These are phyloP conservation scores for Penicillium salamii DNA, from an alignment of 495 filamentous ascomycete species.

Conservation along the genomic window DNA sequence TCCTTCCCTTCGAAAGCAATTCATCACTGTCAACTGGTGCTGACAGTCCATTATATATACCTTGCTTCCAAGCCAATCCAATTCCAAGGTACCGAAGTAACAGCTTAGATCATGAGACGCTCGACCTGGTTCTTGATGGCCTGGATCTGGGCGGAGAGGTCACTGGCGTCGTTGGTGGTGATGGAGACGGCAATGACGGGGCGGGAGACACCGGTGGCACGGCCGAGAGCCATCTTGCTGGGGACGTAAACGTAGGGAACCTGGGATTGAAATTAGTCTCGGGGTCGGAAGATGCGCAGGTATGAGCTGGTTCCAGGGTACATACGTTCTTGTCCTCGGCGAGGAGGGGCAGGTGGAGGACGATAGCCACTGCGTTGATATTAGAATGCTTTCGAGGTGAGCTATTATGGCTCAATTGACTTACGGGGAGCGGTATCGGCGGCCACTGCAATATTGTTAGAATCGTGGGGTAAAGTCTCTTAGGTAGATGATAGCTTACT, in stretches of 20 bases:
- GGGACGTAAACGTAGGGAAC: conserved; percentile 61
- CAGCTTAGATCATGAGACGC: background rate
- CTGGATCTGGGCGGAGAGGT: conserved; percentile 81
- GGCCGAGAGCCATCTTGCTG: conserved; percentile 71
- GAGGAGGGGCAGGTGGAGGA: conserved; percentile 87
- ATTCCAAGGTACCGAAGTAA: background rate
- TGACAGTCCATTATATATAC: too few species aligned
- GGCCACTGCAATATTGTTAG: conserved; percentile 42
- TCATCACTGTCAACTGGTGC: too few species aligned
- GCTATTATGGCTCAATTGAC: too few species aligned
- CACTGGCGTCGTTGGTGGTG: conserved; percentile 89
- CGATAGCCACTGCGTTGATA: conserved; percentile 58
- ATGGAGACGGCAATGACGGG: conserved; percentile 76
- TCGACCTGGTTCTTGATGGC: conserved; percentile 83
- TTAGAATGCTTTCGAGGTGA: background rate
- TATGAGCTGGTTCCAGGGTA: background rate
- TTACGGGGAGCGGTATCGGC: too few species aligned
- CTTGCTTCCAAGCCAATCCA: background rate
- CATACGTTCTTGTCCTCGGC: conserved; percentile 77
- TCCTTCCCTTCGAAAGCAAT: background rate
- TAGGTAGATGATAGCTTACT: conserved; percentile 19
- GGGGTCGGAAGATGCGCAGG: background rate
- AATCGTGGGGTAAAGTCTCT: background rate
- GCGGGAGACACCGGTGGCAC: conserved; percentile 70
- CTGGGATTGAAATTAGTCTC: background rate